These are phyloP conservation scores for Sporisorium exsertum DNA, from an alignment of 1,284 basidiomycete genomes.

Conservation along the genomic window DNA sequence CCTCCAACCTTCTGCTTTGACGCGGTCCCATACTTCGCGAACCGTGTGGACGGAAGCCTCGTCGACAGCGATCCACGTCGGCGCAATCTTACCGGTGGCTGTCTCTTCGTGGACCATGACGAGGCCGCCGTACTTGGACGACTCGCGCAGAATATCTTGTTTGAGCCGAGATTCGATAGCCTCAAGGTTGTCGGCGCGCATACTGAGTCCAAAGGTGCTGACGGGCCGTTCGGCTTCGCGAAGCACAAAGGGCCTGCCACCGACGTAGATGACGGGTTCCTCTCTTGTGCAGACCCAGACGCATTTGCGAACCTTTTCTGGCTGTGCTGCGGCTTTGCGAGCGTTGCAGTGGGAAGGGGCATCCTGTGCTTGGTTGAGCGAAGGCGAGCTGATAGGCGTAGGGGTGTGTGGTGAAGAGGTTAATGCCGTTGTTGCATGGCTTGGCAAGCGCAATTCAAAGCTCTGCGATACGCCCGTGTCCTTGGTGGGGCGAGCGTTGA, in stretches of 20 bases:
- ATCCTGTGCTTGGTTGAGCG: slow-evolving; percentile 2
- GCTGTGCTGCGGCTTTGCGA: slow-evolving; percentile 8
- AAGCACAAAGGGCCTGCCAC: slow-evolving; percentile 93
- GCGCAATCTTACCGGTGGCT: slow-evolving; percentile 71
- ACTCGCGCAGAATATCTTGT: slow-evolving; percentile 91
- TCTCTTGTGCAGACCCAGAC: slow-evolving; percentile 74
- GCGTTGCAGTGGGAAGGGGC: background rate
- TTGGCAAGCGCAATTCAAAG: slow-evolving; percentile 28
- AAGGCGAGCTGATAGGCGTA: slow-evolving; percentile 23
- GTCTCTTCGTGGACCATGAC: slow-evolving; percentile 90
- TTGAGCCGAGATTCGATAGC: slow-evolving; percentile 89
- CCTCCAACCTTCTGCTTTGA: slow-evolving; percentile 86
- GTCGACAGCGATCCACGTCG: slow-evolving; percentile 96
- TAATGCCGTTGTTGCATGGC: slow-evolving; percentile 8
- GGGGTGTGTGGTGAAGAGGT: slow-evolving; percentile 12
- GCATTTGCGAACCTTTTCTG: slow-evolving; percentile 60
- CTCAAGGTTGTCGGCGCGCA: slow-evolving; percentile 93
- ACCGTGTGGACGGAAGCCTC: slow-evolving; percentile 85
- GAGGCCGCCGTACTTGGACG: slow-evolving; percentile 86
- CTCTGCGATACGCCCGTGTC: slow-evolving; percentile 15
- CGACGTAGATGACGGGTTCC: slow-evolving; percentile 96
- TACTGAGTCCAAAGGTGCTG: slow-evolving; percentile 83
- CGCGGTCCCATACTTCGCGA: slow-evolving; percentile 78
- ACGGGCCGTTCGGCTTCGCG: slow-evolving; percentile 89
- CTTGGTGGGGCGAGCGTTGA: slow-evolving; percentile 72